Base-by-base conservation (phyloP, 2,329 filamentous ascomycete genomes). In the Fusarium temperatum region DNA sequence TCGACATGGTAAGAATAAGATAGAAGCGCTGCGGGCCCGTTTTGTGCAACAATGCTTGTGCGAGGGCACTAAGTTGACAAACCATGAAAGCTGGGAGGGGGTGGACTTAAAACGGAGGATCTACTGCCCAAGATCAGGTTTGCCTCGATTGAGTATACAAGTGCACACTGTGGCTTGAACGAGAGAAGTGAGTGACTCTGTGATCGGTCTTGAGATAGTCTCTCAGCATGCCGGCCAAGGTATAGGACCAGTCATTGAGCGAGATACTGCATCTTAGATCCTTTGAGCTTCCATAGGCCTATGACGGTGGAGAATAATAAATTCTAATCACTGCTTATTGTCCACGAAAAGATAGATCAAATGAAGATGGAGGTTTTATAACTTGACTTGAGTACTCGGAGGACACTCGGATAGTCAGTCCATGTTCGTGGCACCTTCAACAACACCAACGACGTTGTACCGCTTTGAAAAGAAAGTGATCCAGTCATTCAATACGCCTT, bases 391-490 rank as follows among this genome's bases (percentile, higher is more conserved):
- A 47, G 56, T 59, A 54, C 63, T 70, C 63, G 68, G 66, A 55
- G 68, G 66, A 63, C 61, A 60, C 63, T 71, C 74, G 66, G 73
- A 69, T 76, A 78, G 77, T 78, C 76, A 78, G 35, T 86, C 87
- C 78, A 84, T 83, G 78, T 91, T 91, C 35, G 87, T 90, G 35
- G 89, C 89, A 41, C 89, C 89, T 68, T 87, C 84, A 22, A 93
- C 89, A 63, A 87, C 82, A 20, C 94, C 94, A 53, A 97, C 91
- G 58, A 98, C 89, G 78, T 98, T 98, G 85, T 99, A 99, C 66
- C 96, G 89, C 86, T 98, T 99, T 76, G 93, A 94, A 84, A 99
- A 99, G 84, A 97, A 99, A 5, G 93, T 97, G 73, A 92, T 90
- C 96, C 96, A 99, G 82, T 99, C 96, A 61, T 96, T 89, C 70